Base-by-base conservation (phyloP, 2,329 filamentous ascomycete genomes). In the Penicillium sp. region DNA sequence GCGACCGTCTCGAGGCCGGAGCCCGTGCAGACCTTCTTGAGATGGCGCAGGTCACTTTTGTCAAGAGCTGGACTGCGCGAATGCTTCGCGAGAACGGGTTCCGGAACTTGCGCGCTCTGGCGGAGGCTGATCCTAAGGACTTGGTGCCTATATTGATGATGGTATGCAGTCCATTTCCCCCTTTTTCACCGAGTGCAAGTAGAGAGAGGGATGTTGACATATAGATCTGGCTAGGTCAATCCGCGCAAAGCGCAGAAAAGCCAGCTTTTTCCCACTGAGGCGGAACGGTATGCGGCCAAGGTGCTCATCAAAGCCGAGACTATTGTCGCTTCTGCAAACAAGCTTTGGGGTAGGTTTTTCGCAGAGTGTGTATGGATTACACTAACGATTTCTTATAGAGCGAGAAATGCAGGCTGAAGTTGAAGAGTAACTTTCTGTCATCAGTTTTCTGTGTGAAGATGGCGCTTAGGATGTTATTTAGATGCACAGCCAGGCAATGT, bases 41-140 rank as follows among this genome's bases (percentile, higher is more conserved):
- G 3, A 70, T 88, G 55, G 76, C 83, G 2, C 78, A 81, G 57
- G 78, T 88, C 27, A 79, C 82, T 0, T 87, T 82, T 54, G 75
- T 89, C 50, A 88, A 89, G 60, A 85, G 82, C 54, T 77, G 82
- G 37, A 88, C 84, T 10, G 84, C 84, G 56, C 74, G 71, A 10
- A 70, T 86, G 4, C 82, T 89, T 44, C 84, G 83, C 71, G 84
- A 88, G 39, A 86, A 83, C 57, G 84, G 84, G 1, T 83, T 83
- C 54, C 80, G 77, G 52, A 81, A 75, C 15, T 67, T 87, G 17
- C 77, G 79, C 23, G 71, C 76, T 2, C 68, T 89, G 32, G 82
- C 84, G 3, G 83, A 83, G 48, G 81, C 83, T 0, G 75, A 83
- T 43, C 73, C 79, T 0, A 73, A 73, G 42, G 82, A 85, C 45